Evolutionary conservation across 495 filamentous ascomycete species (phyloP).

Genomic region (Bacidia rubella): DNA sequence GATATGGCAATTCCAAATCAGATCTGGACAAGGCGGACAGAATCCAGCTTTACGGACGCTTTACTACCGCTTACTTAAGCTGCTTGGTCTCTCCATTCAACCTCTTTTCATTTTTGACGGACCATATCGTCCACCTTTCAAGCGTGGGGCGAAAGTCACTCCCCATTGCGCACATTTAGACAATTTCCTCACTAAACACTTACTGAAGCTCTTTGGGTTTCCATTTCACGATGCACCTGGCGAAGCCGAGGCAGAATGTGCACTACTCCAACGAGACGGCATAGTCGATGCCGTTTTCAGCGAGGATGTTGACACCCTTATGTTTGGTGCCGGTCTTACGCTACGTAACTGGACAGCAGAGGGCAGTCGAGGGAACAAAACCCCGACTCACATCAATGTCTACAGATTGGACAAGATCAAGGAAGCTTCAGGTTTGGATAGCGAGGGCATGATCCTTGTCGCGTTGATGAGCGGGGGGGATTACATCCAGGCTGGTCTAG

Average conservation of each 20-base stretch:
- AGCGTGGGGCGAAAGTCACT: slow-evolving; percentile 57
- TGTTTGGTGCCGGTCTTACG: slow-evolving; percentile 79
- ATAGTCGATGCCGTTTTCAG: slow-evolving; percentile 92
- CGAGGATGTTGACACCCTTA: slow-evolving; percentile 94
- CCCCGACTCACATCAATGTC: slow-evolving; percentile 75
- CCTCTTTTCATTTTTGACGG: slow-evolving; percentile 97
- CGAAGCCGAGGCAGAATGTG: slow-evolving; percentile 95
- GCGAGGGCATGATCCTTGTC: slow-evolving; percentile 84
- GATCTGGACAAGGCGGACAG: slow-evolving; percentile 69
- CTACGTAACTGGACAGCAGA: slow-evolving; percentile 78
- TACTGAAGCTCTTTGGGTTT: slow-evolving; percentile 77
- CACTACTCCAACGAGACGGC: slow-evolving; percentile 65
- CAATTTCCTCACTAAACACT: slow-evolving; percentile 49
- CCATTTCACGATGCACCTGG: slow-evolving; percentile 78
- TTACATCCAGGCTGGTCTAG: slow-evolving; percentile 81
- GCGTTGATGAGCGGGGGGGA: slow-evolving; percentile 95
- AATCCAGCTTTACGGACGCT: slow-evolving; percentile 88
- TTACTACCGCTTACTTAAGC: slow-evolving; percentile 79
- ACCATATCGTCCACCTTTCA: slow-evolving; percentile 76
- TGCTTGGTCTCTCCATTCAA: slow-evolving; percentile 66
- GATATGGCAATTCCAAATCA: slow-evolving; percentile 95
- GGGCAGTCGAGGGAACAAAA: slow-evolving; percentile 41
- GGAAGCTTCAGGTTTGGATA: slow-evolving; percentile 44
- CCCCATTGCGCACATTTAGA: slow-evolving; percentile 30
- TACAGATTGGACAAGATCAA: slow-evolving; percentile 49